Base-by-base conservation (phyloP, 805 yeast species). In the Huiozyma sinensis region DNA sequence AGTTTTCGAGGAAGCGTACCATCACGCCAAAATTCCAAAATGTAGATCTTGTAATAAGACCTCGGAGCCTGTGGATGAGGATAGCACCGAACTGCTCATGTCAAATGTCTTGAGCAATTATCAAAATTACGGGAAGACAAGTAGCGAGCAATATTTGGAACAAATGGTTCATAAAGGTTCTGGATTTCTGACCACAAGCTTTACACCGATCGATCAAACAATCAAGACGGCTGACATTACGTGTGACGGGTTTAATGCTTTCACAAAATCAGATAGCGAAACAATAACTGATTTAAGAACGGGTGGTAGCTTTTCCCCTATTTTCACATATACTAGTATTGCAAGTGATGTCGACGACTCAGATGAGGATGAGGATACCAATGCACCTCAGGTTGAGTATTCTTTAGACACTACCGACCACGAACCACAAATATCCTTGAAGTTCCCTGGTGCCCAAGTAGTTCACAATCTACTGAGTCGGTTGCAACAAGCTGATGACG, bases 161-260 rank as follows among this genome's bases (percentile, higher is more conserved):
- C 17, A 48, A 11, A 50, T 45, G 31, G 41, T 53, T 10, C 49
- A 51, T 6, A 46, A 46, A 12, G 28, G 29, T 8, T 36, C 27
- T 27, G 37, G 36, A 17, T 32, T 37, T 1, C 17, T 30, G 9
- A 17, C 45, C 5, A 37, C 44, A 2, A 43, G 45, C 28, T 47
- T 50, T 28, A 61, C 65, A 2, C 66, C 66, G 2, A 42, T 37
- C 40, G 61, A 57, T 12, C 64, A 59, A 43, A 43, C 58, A 28
- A 58, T 61, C 7, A 49, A 45, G 13, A 56, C 63, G 1, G 62
- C 62, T 3, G 62, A 61, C 36, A 38, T 61, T 8, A 49, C 58
- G 5, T 49, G 53, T 5, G 48, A 55, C 45, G 66, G 66, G 5
- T 59, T 58, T 39, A 51, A 48, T 33, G 51, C 50, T 1, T 50